These are phyloP conservation scores for Talaromyces wortmannii DNA, from an alignment of 495 filamentous ascomycete genomes.

Conservation along the genomic window DNA sequence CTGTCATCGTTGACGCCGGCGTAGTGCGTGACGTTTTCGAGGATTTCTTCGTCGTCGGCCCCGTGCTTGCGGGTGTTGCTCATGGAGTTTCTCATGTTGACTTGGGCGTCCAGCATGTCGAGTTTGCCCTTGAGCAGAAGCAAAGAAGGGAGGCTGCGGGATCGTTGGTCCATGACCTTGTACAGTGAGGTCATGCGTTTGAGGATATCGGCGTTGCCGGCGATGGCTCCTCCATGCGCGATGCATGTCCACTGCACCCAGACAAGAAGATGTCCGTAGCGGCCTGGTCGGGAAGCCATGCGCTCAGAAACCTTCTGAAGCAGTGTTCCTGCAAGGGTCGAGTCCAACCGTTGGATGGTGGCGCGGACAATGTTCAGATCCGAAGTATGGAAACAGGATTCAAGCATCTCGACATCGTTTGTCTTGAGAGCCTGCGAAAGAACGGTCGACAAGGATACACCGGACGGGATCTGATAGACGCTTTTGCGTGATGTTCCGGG, in stretches of 20 bases:
- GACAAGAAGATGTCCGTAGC: conserved; percentile 83
- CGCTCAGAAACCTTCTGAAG: conserved; percentile 80
- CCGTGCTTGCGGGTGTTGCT: conserved; percentile 39
- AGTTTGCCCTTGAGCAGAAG: conserved; percentile 88
- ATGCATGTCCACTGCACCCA: conserved; percentile 98
- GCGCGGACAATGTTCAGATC: conserved; percentile 69
- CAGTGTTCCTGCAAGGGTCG: conserved; percentile 67
- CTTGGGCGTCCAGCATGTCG: conserved; percentile 83
- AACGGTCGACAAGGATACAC: conserved; percentile 78
- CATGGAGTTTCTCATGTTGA: conserved; percentile 65
- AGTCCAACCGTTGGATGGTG: conserved; percentile 86
- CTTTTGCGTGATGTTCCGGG: conserved; percentile 26
- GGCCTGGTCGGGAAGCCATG: conserved; percentile 78
- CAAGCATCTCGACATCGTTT: conserved; percentile 79
- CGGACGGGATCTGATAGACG: conserved; percentile 55
- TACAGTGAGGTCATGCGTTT: conserved; percentile 69
- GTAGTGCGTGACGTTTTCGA: conserved; percentile 34
- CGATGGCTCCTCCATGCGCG: conserved; percentile 86
- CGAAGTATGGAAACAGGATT: conserved; percentile 79
- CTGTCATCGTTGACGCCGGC: conserved; percentile 27
- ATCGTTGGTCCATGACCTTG: conserved; percentile 78
- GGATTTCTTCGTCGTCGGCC: conserved; percentile 68
- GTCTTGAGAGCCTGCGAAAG: conserved; percentile 89
- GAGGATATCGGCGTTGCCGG: conserved; percentile 71
- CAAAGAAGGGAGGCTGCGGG: conserved; percentile 72